Conservation (phyloP, 768 basidiomycete species). For the Lentinula sp. region DNA sequence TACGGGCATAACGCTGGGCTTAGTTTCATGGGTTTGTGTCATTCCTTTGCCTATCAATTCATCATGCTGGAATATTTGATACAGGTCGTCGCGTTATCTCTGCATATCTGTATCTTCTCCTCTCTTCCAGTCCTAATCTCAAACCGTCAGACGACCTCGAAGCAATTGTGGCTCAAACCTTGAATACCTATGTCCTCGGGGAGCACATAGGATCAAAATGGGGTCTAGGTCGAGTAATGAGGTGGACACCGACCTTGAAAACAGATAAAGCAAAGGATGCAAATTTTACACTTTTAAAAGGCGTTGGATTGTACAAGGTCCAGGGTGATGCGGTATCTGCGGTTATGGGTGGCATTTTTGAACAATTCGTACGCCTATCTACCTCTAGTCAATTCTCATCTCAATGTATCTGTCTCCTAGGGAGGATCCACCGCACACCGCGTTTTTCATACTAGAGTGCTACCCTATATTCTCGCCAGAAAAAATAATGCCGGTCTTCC, state of each 20-base stretch:
- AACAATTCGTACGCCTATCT: slow-evolving; percentile 62
- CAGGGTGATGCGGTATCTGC: slow-evolving; percentile 75
- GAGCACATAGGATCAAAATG: slow-evolving; percentile 71
- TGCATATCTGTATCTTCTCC: slow-evolving; percentile 67
- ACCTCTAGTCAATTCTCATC: not conserved
- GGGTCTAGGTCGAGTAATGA: slow-evolving; percentile 66
- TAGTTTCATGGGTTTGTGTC: slow-evolving; percentile 61
- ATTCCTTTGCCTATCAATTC: not conserved
- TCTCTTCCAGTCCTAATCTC: slow-evolving; percentile 48
- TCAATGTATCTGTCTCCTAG: slow-evolving; percentile 18
- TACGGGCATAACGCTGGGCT: slow-evolving; percentile 69
- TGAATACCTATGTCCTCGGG: slow-evolving; percentile 70
- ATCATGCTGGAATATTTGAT: not conserved
- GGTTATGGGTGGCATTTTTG: slow-evolving; percentile 68
- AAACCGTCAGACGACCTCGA: slow-evolving; percentile 50
- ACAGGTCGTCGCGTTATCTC: slow-evolving; percentile 74
- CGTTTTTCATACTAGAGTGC: slow-evolving; percentile 42
- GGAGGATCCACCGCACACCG: slow-evolving; percentile 43
- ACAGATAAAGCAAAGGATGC: slow-evolving; percentile 23
- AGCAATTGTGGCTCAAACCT: slow-evolving; percentile 44
- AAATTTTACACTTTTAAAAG: slow-evolving; percentile 33
- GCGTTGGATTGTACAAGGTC: slow-evolving; percentile 71
- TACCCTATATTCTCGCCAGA: slow-evolving; percentile 33
- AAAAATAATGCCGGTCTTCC: slow-evolving; percentile 32
- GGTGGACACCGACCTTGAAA: slow-evolving; percentile 62